These are phyloP conservation scores for Cryphonectria japonica DNA, from an alignment of 2,329 filamentous ascomycete species.

Conservation along the genomic window DNA sequence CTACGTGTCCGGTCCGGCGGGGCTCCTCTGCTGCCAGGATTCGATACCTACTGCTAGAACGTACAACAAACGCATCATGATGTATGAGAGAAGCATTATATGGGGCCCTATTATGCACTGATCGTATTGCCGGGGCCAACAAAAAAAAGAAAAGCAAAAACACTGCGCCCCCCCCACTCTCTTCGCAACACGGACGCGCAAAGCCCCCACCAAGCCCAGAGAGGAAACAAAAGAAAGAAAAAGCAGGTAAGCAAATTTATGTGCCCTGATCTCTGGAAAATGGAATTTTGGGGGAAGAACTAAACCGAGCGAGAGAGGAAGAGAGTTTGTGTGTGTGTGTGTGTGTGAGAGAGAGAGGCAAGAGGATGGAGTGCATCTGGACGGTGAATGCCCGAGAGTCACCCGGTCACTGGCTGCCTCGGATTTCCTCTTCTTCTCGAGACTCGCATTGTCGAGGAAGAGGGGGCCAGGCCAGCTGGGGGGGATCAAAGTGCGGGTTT, in stretches of 20 bases:
- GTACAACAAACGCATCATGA: not conserved
- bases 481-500: not conserved
- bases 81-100: not conserved
- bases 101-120: not conserved
- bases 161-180: not conserved
- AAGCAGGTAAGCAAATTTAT: no score
- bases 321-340: no score
- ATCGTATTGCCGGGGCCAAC: not conserved
- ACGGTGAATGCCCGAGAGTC: not conserved
- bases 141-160: not conserved
- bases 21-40: not conserved
- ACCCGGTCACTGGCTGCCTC: no score
- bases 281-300: no score
- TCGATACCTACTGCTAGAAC: not conserved
- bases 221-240: not conserved
- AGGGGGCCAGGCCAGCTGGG: no score
- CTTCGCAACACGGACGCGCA: not conserved
- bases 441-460: not conserved
- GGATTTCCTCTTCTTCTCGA: not conserved
- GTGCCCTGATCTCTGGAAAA: no score
- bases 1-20: not conserved
- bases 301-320: no score
- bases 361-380: no score
- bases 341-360: no score
- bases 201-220: not conserved